phyloP scores from a whole-genome alignment of 768 basidiomycete species.

The Kondoa subrosea region DNA sequence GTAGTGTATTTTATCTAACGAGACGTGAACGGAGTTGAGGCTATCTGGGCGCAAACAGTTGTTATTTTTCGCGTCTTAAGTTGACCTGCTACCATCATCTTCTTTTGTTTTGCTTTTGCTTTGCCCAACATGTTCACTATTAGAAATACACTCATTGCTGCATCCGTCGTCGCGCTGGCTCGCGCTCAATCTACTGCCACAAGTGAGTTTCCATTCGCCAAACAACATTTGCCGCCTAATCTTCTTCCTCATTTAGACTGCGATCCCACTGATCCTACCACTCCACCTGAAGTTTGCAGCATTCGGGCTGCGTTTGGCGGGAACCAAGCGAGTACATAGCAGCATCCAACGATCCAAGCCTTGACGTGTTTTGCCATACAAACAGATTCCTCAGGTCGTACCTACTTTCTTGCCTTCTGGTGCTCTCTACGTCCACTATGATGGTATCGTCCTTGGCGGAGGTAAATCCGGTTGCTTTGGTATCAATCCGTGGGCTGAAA shows the following conservation, averaged over 20 bases:
- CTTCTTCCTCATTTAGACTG: neutral
- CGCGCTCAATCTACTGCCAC: neutral
- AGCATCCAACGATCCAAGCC: too few relatives aligned
- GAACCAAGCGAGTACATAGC: neutral
- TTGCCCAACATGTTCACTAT: neutral
- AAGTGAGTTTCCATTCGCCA: neutral
- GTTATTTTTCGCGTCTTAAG: neutral
- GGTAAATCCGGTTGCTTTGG: neutral
- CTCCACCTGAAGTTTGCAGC: neutral
- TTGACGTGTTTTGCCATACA: too few relatives aligned
- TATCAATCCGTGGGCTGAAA: too few relatives aligned
- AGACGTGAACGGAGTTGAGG: too few relatives aligned
- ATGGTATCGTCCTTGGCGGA: neutral
- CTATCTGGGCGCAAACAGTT: neutral
- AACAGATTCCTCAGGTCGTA: too few relatives aligned
- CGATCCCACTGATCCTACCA: neutral
- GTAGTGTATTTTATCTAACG: too few relatives aligned
- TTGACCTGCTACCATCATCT: neutral
- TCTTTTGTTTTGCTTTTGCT: too few relatives aligned
- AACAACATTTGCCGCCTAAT: neutral
- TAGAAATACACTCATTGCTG: neutral
- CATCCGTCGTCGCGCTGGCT: neutral
- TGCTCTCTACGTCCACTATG: neutral
- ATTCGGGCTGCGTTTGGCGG: slow-evolving; percentile 5
- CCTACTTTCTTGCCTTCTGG: neutral